These are phyloP conservation scores for Chytriomyces sp. DNA, from an alignment of 192 early-diverging fungal genomes.

Conservation along the genomic window DNA sequence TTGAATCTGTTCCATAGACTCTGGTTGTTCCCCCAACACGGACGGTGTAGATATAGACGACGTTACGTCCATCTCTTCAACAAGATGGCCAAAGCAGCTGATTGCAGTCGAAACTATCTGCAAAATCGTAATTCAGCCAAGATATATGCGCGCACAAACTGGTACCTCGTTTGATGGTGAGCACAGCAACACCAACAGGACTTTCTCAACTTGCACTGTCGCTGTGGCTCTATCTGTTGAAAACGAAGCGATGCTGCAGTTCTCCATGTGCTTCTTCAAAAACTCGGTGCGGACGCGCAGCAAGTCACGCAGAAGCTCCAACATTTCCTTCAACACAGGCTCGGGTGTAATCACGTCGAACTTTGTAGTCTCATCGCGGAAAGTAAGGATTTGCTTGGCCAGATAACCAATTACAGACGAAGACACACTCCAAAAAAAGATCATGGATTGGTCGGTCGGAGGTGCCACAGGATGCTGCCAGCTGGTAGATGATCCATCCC, in stretches of 20 bases:
- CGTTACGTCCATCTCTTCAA: constrained; percentile 72
- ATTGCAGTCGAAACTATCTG: constrained; percentile 23
- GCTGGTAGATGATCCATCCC: constrained; percentile 65
- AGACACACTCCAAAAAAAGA: constrained; percentile 75
- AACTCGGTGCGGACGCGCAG: constrained; percentile 41
- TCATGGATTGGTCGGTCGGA: constrained; percentile 67
- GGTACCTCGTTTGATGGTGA: constrained; percentile 68
- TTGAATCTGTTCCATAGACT: not conserved
- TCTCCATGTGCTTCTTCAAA: constrained; percentile 5
- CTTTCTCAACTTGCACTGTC: constrained; percentile 72
- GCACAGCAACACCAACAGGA: constrained; percentile 74
- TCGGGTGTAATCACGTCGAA: constrained; percentile 25
- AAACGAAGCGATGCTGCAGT: not conserved
- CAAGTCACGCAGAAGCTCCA: constrained; percentile 36
- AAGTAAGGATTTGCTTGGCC: constrained; percentile 77
- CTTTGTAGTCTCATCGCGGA: constrained; percentile 1
- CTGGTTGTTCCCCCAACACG: not conserved
- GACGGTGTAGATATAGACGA: not conserved
- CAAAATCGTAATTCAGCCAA: constrained; percentile 59
- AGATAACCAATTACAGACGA: constrained; percentile 60
- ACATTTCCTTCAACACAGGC: constrained; percentile 25
- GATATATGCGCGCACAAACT: constrained; percentile 60
- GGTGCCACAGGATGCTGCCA: constrained; percentile 33
- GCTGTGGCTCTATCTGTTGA: constrained; percentile 68
- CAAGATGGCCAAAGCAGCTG: constrained; percentile 69